Conservation (phyloP, 768 basidiomycete species). For the Amanita polypyramis region DNA sequence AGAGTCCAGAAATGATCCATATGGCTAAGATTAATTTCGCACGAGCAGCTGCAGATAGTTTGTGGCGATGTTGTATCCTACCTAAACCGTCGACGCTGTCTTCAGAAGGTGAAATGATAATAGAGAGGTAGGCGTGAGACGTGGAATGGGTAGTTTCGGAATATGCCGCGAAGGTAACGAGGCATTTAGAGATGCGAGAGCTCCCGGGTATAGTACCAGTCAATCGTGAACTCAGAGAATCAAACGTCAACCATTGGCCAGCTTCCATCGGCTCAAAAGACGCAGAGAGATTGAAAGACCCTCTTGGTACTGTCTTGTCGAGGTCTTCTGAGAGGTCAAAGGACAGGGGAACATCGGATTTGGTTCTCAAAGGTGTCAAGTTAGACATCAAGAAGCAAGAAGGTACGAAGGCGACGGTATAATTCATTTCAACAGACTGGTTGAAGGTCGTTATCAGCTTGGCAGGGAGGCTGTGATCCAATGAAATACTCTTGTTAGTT, state of each 20-base stretch:
- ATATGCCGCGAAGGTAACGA: slow-evolving; percentile 58
- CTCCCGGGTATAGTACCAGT: slow-evolving; percentile 45
- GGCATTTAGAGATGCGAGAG: slow-evolving; percentile 29
- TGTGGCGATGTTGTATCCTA: slow-evolving; percentile 17
- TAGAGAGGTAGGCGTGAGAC: slow-evolving; percentile 49
- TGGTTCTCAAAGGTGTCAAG: slow-evolving; percentile 46
- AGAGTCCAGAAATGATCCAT: slow-evolving; percentile 47
- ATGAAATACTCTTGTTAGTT: not conserved
- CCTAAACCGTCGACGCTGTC: slow-evolving; percentile 27
- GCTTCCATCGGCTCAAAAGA: slow-evolving; percentile 42
- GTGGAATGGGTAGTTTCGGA: slow-evolving; percentile 57
- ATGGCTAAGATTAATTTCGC: slow-evolving; percentile 45
- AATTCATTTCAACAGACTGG: slow-evolving; percentile 52
- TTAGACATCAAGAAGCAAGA: slow-evolving; percentile 58
- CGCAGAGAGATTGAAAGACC: slow-evolving; percentile 43
- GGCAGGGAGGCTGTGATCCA: slow-evolving; percentile 31
- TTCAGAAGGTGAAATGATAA: slow-evolving; percentile 33
- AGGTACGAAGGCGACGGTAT: slow-evolving; percentile 56
- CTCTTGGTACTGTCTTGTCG: slow-evolving; percentile 32
- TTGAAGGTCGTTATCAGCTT: slow-evolving; percentile 54
- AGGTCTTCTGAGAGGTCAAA: slow-evolving; percentile 50
- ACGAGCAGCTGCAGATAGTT: slow-evolving; percentile 32
- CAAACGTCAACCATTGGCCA: slow-evolving; percentile 42
- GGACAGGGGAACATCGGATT: slow-evolving; percentile 37
- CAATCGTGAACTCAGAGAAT: slow-evolving; percentile 32